These are phyloP conservation scores for Auricularia sp. DNA, from an alignment of 768 basidiomycete genomes.

Conservation along the genomic window DNA sequence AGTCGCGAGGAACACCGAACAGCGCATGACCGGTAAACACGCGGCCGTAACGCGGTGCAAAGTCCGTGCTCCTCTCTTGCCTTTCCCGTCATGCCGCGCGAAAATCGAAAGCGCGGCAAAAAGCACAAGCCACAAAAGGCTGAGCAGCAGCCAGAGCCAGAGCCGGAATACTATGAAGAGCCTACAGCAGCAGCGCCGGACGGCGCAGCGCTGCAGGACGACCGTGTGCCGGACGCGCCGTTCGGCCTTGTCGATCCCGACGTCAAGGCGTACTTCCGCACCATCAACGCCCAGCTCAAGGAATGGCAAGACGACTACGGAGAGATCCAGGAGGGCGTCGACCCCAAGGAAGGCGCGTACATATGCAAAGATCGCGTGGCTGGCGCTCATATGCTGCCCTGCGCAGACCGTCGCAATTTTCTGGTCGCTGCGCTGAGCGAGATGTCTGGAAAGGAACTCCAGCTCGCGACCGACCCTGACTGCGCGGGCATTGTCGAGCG, in stretches of 20 bases:
- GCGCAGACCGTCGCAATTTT: conserved; percentile 61
- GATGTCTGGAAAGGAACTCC: conserved; percentile 79
- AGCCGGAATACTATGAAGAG: conserved; percentile 14
- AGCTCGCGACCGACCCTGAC: conserved; percentile 87
- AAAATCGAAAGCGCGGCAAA: conserved; percentile 67
- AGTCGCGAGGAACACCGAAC: too few relatives aligned
- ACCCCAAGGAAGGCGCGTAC: conserved; percentile 7
- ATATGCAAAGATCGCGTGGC: neutral
- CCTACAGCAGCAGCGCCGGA: conserved; percentile 17
- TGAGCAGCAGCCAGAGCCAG: conserved; percentile 13
- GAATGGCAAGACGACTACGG: conserved; percentile 64
- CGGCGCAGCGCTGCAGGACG: conserved; percentile 30
- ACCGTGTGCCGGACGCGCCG: conserved; percentile 48
- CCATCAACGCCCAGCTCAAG: conserved; percentile 76
- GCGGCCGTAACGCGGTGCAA: too few relatives aligned
- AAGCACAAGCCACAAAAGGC: conserved; percentile 49
- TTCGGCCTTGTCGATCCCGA: conserved; percentile 87
- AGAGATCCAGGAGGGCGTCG: conserved; percentile 31
- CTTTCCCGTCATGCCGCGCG: conserved; percentile 48
- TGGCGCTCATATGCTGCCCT: neutral
- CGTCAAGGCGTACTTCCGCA: conserved; percentile 86
- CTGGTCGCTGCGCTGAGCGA: conserved; percentile 75
- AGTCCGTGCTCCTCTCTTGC: neutral
- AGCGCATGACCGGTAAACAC: too few relatives aligned
- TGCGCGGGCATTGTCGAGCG: conserved; percentile 85